These are phyloP conservation scores for Ceratocystis cacaofunesta DNA, from an alignment of 2,329 filamentous ascomycete genomes.

Conservation along the genomic window DNA sequence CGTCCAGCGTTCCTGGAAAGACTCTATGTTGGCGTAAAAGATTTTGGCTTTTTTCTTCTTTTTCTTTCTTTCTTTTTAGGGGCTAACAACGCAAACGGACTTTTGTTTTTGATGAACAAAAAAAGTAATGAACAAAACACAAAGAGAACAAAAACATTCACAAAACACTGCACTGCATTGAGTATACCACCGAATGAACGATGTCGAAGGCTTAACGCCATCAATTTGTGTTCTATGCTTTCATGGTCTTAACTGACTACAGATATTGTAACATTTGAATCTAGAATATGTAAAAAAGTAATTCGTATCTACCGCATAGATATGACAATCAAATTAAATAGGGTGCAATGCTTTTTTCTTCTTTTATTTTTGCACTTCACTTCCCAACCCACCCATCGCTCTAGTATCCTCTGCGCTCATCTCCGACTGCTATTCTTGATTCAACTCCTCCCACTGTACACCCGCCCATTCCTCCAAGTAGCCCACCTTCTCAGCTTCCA, in stretches of 20 bases:
- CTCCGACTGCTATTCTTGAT: conserved; percentile 24
- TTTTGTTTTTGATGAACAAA: conserved; percentile 6
- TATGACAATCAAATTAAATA: not conserved
- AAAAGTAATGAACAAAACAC: conserved; percentile 16
- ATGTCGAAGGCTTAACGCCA: not conserved
- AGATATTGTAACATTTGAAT: not conserved
- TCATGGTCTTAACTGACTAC: not conserved
- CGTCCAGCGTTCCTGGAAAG: conserved; percentile 74
- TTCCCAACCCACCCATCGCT: not conserved
- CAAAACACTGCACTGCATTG: not conserved
- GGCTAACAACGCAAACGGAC: conserved; percentile 3
- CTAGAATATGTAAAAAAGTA: not conserved
- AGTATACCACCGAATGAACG: no score
- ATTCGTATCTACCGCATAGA: not conserved
- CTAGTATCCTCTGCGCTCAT: not conserved
- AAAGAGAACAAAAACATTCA: conserved; percentile 8
- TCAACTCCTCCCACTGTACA: conserved; percentile 87
- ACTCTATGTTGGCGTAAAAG: conserved; percentile 24
- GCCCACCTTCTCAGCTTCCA: conserved; percentile 47
- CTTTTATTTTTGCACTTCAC: not conserved
- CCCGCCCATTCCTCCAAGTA: conserved; percentile 96
- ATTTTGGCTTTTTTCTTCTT: not conserved
- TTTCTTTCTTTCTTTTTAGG: conserved; percentile 13
- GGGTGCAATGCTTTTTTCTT: not conserved
- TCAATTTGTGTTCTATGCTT: not conserved